Evolutionary conservation across 2,329 filamentous ascomycete genomes (phyloP).

Genomic region (Myriosclerotinia duriaeana): DNA sequence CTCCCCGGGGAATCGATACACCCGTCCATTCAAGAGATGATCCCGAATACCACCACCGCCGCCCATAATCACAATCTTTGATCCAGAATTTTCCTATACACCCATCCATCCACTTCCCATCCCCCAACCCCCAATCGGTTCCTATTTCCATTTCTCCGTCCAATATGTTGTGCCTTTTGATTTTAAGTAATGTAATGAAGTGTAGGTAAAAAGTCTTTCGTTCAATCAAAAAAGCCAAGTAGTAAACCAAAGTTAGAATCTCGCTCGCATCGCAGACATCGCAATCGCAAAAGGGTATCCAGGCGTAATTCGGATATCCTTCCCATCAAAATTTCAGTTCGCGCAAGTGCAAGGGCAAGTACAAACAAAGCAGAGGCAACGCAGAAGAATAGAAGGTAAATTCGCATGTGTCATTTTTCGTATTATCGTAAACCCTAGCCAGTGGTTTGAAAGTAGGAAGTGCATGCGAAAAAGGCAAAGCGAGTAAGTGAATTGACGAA

Average conservation of each 20-base stretch:
- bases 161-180: slow-evolving; percentile 12
- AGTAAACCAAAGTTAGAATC: slow-evolving; percentile 10
- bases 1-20: background rate
- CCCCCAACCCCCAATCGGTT: background rate
- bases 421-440: slow-evolving; percentile 21
- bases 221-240: background rate
- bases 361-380: slow-evolving; percentile 9
- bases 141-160: slow-evolving; percentile 1
- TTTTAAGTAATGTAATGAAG: slow-evolving; percentile 9
- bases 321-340: background rate
- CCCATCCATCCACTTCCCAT: slow-evolving; percentile 7
- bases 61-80: background rate
- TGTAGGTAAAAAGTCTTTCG: slow-evolving; percentile 7
- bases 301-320: slow-evolving; percentile 10
- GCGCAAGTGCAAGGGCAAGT: slow-evolving; percentile 1
- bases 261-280: slow-evolving; percentile 17
- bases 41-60: slow-evolving; percentile 8
- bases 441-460: slow-evolving; percentile 6
- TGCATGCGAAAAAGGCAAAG: slow-evolving; percentile 15
- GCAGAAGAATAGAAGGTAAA: slow-evolving; percentile 10
- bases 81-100: slow-evolving; percentile 14
- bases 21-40: background rate
- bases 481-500: slow-evolving; percentile 10
- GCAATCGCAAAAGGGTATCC: slow-evolving; percentile 20
- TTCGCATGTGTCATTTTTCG: slow-evolving; percentile 19